Conservation (phyloP, 1,284 basidiomycete genomes). For the Melampsora americana region DNA sequence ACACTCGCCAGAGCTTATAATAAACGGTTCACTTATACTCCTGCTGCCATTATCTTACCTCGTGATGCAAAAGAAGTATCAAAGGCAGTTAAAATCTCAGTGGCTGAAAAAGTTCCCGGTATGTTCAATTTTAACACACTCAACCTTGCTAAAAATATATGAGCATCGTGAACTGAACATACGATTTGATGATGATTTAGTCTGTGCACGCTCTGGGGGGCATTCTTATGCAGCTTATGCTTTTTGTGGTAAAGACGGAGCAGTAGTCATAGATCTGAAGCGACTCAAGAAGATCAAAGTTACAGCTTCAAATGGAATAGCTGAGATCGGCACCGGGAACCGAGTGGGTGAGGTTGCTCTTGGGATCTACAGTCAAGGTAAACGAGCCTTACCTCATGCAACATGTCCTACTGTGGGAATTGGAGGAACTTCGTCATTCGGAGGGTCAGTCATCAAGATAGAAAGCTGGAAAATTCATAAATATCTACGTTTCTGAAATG, state of each 20-base stretch:
- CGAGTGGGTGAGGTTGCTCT: slow-evolving; percentile 54
- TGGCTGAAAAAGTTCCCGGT: slow-evolving; percentile 26
- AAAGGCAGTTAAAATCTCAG: slow-evolving; percentile 11
- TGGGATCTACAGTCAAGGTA: slow-evolving; percentile 50
- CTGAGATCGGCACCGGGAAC: slow-evolving; percentile 51
- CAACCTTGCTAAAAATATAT: not conserved
- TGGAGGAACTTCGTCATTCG: slow-evolving; percentile 53
- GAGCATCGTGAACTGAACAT: not conserved
- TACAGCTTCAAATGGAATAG: slow-evolving; percentile 44
- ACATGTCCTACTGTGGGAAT: slow-evolving; percentile 54
- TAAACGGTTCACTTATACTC: slow-evolving; percentile 22
- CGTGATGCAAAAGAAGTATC: slow-evolving; percentile 4
- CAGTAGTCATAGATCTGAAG: slow-evolving; percentile 26
- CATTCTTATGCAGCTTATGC: slow-evolving; percentile 42
- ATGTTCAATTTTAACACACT: not conserved
- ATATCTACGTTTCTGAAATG: not conserved
- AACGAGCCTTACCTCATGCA: slow-evolving; percentile 52
- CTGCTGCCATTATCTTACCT: slow-evolving; percentile 31
- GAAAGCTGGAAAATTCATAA: not conserved
- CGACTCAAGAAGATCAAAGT: slow-evolving; percentile 5
- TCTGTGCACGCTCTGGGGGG: slow-evolving; percentile 30
- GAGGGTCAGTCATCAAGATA: slow-evolving; percentile 36
- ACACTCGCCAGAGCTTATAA: slow-evolving; percentile 23
- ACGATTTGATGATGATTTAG: not conserved
- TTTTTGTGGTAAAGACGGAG: slow-evolving; percentile 7